phyloP scores from a whole-genome alignment of 495 filamentous ascomycete genomes.

The Trichoderma orchidacearum region DNA sequence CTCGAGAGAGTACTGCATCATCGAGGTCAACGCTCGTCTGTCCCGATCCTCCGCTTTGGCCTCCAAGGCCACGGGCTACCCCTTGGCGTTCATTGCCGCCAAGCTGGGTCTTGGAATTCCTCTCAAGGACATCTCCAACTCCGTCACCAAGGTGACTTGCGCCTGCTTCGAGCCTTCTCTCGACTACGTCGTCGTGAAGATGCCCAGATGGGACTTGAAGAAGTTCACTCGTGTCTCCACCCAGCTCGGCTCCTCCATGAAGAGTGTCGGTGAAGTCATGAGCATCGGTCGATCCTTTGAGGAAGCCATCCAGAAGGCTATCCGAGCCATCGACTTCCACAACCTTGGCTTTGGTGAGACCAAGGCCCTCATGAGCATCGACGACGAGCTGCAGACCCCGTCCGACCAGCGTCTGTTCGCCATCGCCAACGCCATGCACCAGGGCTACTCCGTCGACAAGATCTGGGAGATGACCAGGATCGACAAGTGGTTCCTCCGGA shows the following conservation, averaged over 20 bases:
- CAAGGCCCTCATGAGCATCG: conserved; percentile 82
- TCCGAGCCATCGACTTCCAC: conserved; percentile 84
- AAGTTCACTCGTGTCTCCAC: conserved; percentile 97
- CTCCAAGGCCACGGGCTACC: conserved; percentile 95
- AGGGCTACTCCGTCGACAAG: conserved; percentile 85
- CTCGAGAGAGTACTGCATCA: conserved; percentile 95
- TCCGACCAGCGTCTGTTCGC: conserved; percentile 96
- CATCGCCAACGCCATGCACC: conserved; percentile 92
- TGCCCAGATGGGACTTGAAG: conserved; percentile 96
- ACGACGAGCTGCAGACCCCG: conserved; percentile 89
- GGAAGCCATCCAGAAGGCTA: conserved; percentile 97
- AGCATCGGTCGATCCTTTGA: conserved; percentile 94
- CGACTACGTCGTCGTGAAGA: conserved; percentile 98
- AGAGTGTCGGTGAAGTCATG: conserved; percentile 99
- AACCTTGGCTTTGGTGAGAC: conserved; percentile 95
- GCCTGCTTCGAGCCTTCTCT: conserved; percentile 99
- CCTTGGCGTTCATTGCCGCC: conserved; percentile 88
- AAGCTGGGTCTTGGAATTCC: conserved; percentile 92
- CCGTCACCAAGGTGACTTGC: conserved; percentile 89
- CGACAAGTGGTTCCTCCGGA: conserved; percentile 92
- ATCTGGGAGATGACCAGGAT: conserved; percentile 98
- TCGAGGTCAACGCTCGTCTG: conserved; percentile 95
- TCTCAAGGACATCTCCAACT: conserved; percentile 91
- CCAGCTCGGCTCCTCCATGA: conserved; percentile 93
- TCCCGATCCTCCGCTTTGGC: conserved; percentile 90